Percentiles rank a stretch among this genome's conserved stretches.
Conservation (phyloP, 371 early-diverging fungal genomes). For the Syncephalastrum sp. region DNA sequence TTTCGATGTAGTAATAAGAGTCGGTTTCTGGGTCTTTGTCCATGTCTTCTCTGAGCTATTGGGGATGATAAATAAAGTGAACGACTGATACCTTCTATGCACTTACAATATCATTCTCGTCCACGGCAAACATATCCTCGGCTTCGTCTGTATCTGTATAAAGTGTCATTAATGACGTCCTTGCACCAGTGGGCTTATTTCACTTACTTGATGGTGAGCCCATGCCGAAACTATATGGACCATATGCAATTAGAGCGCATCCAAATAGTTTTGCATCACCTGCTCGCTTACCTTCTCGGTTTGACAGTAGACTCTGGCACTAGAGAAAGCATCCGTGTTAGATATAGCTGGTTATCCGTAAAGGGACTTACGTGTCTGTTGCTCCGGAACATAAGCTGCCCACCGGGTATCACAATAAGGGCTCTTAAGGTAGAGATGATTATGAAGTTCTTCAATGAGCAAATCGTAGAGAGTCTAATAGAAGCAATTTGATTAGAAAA, state of each 20-base stretch:
- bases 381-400: constrained; percentile 56
- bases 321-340: constrained; percentile 12
- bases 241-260: not conserved
- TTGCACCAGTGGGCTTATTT: not conserved
- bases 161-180: not conserved
- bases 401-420: constrained; percentile 64
- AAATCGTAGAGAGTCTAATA: constrained; percentile 70
- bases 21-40: constrained; percentile 87
- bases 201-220: not conserved
- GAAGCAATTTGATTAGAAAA: not conserved
- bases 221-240: constrained; percentile 6
- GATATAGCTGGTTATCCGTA: not conserved
- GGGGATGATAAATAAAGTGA: not conserved
- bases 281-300: constrained; percentile 25
- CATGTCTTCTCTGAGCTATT: constrained; percentile 67
- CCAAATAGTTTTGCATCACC: not conserved
- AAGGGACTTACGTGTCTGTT: constrained; percentile 50
- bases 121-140: constrained; percentile 39
- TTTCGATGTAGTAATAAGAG: constrained; percentile 86
- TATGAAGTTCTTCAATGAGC: constrained; percentile 89
- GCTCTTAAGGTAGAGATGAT: constrained; percentile 90
- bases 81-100: not conserved
- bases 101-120: constrained; percentile 40
- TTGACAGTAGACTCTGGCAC: constrained; percentile 46
- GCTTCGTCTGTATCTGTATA: constrained; percentile 1